Evolutionary conservation across 192 early-diverging fungal genomes (phyloP).

Genomic region (Mortierella hygrophila): DNA sequence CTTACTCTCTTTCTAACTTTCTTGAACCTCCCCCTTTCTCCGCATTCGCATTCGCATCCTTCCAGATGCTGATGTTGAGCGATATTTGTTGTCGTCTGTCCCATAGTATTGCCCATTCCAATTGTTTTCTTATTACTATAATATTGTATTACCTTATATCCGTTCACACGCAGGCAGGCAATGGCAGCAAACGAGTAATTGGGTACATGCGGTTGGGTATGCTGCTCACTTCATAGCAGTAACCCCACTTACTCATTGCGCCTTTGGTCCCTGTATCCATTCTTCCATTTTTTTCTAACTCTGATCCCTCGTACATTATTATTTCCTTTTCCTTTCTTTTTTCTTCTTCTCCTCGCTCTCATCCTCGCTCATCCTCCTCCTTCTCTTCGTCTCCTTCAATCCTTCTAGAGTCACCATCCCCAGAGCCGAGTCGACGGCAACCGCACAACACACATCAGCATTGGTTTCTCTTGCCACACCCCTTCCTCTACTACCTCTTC

Average conservation of each 20-base stretch:
- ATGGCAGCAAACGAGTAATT: too few species aligned
- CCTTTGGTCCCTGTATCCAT: neutral
- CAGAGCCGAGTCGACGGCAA: slow-evolving; percentile 10
- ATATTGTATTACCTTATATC: neutral
- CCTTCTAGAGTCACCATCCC: neutral
- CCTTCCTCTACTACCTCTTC: neutral
- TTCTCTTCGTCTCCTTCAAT: neutral
- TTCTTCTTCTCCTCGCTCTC: neutral
- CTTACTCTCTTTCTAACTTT: neutral
- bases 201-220: too few species aligned
- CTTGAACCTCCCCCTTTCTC: neutral
- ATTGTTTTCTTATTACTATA: neutral
- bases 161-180: neutral
- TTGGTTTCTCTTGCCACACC: neutral
- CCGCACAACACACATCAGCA: neutral
- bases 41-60: neutral
- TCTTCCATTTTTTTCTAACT: neutral
- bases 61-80: neutral
- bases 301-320: neutral
- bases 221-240: neutral
- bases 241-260: neutral
- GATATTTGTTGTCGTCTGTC: neutral
- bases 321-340: neutral
- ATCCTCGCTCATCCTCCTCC: neutral
- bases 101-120: neutral